Conservation (phyloP, 768 basidiomycete species). For the Multifurca ochricompacta region DNA sequence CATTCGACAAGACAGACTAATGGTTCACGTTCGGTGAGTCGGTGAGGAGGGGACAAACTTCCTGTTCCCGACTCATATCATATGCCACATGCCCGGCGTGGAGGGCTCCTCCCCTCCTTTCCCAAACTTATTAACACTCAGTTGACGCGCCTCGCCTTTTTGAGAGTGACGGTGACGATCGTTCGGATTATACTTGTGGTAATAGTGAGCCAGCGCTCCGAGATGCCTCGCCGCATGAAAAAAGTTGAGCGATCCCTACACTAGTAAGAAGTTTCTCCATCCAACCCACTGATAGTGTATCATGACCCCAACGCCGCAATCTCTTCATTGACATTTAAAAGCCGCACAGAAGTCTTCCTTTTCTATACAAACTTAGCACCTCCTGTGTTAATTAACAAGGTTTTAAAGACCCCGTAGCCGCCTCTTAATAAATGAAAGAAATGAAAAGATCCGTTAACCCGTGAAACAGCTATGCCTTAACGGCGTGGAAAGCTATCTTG, state of each 20-base stretch:
- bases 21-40: not conserved
- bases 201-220: not conserved
- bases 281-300: not conserved
- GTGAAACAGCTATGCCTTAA: not conserved
- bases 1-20: no score
- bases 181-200: not conserved
- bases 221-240: no score
- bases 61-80: not conserved
- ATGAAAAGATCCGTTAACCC: constrained; percentile 1
- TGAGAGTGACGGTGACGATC: not conserved
- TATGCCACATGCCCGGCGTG: not conserved
- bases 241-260: not conserved
- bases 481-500: constrained; percentile 2
- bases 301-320: not conserved
- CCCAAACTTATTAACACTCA: no score
- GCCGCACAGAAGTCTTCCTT: not conserved
- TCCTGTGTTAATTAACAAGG: not conserved
- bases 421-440: constrained; percentile 8
- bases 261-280: not conserved
- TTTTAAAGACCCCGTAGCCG: not conserved
- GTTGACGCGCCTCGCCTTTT: not conserved
- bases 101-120: no score
- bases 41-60: not conserved
- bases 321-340: not conserved
- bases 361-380: not conserved